A percentile compares a stretch with the other conserved stretches of the same genome.
Conservation (phyloP, 164 flowering plant genomes). For the Platanus orientalis region DNA sequence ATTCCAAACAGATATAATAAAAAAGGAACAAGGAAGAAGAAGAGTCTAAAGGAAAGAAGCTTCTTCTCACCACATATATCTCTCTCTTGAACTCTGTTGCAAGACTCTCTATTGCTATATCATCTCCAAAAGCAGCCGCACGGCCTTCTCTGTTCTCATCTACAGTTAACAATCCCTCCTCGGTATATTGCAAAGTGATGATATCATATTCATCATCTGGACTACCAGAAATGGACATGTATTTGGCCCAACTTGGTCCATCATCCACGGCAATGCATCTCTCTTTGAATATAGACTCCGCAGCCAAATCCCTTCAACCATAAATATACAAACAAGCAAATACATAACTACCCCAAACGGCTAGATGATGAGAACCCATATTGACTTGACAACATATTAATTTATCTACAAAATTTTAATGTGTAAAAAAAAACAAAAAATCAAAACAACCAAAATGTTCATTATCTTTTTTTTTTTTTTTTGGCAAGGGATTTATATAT, state of each 20-base stretch:
- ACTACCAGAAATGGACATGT: conserved; percentile 88
- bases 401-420: too few species aligned
- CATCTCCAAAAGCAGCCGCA: conserved; percentile 97
- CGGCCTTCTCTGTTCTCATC: conserved; percentile 85
- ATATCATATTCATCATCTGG: conserved; percentile 77
- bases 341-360: neutral
- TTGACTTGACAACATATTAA: too few species aligned
- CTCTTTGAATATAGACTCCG: conserved; percentile 88
- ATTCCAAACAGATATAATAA: neutral
- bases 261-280: conserved; percentile 76
- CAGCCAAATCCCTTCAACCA: conserved; percentile 73
- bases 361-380: neutral
- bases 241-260: conserved; percentile 82
- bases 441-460: too few species aligned
- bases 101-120: conserved; percentile 82
- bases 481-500: too few species aligned
- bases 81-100: conserved; percentile 93
- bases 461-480: too few species aligned
- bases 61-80: conserved; percentile 71
- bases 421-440: too few species aligned
- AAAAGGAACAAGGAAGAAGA: neutral
- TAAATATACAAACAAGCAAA: conserved; percentile 8
- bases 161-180: conserved; percentile 79
- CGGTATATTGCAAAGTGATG: conserved; percentile 83
- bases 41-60: neutral